phyloP scores from a whole-genome alignment of 2,329 filamentous ascomycete genomes.

The Pseudogymnoascus sp. region DNA sequence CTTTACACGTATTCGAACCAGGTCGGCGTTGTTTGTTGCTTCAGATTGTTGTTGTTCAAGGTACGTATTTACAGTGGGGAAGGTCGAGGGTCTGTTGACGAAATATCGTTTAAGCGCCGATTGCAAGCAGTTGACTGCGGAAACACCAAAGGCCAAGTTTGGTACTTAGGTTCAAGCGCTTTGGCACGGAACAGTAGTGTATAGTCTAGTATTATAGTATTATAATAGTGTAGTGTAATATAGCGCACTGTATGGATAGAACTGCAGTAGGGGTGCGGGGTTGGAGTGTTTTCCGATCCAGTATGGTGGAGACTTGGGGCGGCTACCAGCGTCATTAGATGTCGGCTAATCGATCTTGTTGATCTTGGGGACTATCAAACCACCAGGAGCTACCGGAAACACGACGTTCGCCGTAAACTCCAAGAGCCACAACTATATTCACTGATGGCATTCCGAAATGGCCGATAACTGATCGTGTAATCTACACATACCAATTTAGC shows the following conservation, averaged over 20 bases:
- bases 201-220: neutral
- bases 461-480: neutral
- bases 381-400: neutral
- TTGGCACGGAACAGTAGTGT: neutral
- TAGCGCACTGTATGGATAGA: neutral
- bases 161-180: neutral
- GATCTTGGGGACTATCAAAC: neutral
- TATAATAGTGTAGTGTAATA: neutral
- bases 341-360: neutral
- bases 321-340: neutral
- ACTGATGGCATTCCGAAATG: neutral
- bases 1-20: neutral
- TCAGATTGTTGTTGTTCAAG: neutral
- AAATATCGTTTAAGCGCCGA: neutral
- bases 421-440: neutral
- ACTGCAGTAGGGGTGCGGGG: neutral
- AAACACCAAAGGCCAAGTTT: neutral
- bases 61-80: conserved; percentile 6
- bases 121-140: neutral
- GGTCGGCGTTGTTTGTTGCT: neutral
- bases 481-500: neutral
- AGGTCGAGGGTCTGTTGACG: neutral
- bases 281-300: neutral
- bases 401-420: neutral
- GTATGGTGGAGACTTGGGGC: neutral